Conservation (phyloP, 805 yeast genomes). For the Isabelozyma rhagii region DNA sequence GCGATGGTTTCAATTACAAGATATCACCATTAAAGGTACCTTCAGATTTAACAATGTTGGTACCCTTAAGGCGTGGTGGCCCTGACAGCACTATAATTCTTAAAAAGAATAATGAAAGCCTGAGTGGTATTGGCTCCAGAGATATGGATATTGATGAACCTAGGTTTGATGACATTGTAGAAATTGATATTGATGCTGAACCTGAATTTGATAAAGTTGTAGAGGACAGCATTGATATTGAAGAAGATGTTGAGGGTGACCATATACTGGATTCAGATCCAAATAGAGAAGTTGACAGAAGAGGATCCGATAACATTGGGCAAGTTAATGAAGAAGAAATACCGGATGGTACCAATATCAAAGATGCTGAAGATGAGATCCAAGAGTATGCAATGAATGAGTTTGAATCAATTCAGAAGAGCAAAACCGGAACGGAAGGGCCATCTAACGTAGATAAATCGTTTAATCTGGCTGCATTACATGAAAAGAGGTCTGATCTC, state of each 20-base stretch:
- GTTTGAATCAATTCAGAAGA: no score
- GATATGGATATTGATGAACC: not conserved
- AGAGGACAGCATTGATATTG: constrained; percentile 58
- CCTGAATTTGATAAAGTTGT: constrained; percentile 54
- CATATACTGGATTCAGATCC: not conserved
- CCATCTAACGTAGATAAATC: no score
- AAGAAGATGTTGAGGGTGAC: constrained; percentile 14
- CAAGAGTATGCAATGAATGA: no score
- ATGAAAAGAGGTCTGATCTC: no score
- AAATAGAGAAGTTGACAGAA: not conserved
- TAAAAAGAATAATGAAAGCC: not conserved
- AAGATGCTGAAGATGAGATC: no score
- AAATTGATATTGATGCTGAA: constrained; percentile 4
- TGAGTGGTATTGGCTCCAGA: not conserved
- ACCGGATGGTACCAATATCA: no score
- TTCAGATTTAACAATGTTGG: constrained; percentile 31
- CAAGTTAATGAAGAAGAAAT: not conserved
- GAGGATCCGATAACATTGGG: not conserved
- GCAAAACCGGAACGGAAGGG: no score
- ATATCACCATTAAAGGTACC: constrained; percentile 25
- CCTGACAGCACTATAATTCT: constrained; percentile 1
- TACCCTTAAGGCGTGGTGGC: constrained; percentile 11
- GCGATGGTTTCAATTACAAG: constrained; percentile 1
- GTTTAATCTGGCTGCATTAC: not conserved
- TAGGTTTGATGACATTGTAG: no score